Evolutionary conservation across 441 rosid genomes (phyloP), one percentile per base, ranked within the genome.

Genomic region (Raphanus hybrid): DNA sequence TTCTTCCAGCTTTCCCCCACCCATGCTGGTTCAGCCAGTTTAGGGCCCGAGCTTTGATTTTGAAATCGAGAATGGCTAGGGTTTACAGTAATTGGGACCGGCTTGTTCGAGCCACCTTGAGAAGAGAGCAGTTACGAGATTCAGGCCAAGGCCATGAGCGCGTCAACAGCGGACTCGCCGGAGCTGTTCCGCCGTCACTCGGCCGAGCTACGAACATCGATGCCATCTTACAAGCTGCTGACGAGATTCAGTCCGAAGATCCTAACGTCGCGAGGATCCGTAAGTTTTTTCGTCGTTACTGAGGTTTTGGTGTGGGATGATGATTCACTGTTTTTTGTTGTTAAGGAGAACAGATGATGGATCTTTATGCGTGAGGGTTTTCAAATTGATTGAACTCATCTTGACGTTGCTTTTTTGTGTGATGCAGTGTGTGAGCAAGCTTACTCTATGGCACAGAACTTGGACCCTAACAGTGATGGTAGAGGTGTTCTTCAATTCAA

Each of bases 401-500:
- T 69, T 78, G 70, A 68, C 70, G n/a, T 34, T 29, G 34, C 5
- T 69, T 12, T 66, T 71, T 61, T 54, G 34, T 41, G 1, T 71
- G 34, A 4, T 80, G 77, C 76, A 96, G 98, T 96, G 45, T 96
- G 97, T 79, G 99, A 96, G 90, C 98, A 96, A 88, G 99, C 99
- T 26, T 96, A 90, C 87, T 80, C 85, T 39, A 88, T 96, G 96
- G 97, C 99, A 7, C 99, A 96, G 79, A 85, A 90, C 77, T 86
- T 96, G 88, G 98, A 96, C 69, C 99, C 98, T 37, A 91, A 84
- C 77, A 94, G 98, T 73, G 97, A 90, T 26, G 97, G 99, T 41
- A 91, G 99, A 74, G 98, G 99, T 80, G 99, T 96, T 78, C 97
- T 96, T 76, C 99, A 96, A 75, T 96, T 96, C 85, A 96, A 96